Percentiles rank a stretch among this genome's conserved stretches.
These are phyloP conservation scores for Raddia guianensis DNA, from an alignment of 176 grass and related monocot genomes.

Conservation along the genomic window DNA sequence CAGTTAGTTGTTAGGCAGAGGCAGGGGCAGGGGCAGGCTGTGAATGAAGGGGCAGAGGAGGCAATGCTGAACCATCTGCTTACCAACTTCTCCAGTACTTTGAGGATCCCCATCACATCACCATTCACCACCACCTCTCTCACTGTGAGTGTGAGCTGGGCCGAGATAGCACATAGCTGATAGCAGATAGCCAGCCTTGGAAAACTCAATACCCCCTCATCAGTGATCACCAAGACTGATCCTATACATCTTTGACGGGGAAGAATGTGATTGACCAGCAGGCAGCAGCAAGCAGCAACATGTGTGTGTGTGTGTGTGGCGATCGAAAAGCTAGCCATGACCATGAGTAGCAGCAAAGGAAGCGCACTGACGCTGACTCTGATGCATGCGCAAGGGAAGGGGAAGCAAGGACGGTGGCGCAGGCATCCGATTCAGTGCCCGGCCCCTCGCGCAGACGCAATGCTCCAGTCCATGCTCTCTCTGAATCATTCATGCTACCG, in stretches of 20 bases:
- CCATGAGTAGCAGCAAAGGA: not conserved
- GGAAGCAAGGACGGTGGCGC: conserved; percentile 9
- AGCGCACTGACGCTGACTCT: conserved; percentile 17
- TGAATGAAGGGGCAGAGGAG: not conserved
- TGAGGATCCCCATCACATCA: conserved; percentile 10
- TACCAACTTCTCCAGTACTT: conserved; percentile 20
- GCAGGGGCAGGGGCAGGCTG: not conserved
- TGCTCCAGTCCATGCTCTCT: not conserved
- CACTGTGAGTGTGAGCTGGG: too few species aligned
- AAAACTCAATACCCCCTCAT: conserved; percentile 30
- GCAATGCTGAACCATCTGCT: conserved; percentile 27
- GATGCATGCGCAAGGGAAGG: not conserved
- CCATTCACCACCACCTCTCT: not conserved
- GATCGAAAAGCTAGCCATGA: too few species aligned
- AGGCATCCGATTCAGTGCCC: conserved; percentile 91
- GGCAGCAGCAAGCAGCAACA: too few species aligned
- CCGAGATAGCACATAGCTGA: too few species aligned
- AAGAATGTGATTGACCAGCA: too few species aligned
- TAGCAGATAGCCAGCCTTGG: conserved; percentile 12
- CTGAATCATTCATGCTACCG: not conserved
- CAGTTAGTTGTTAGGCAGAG: conserved; percentile 22
- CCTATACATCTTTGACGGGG: too few species aligned
- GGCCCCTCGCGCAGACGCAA: not conserved
- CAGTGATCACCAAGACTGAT: too few species aligned
- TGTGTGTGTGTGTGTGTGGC: too few species aligned